A percentile compares a stretch with the other conserved stretches of the same genome.
phyloP scores from a whole-genome alignment of 768 basidiomycete genomes.

The Lentinula lateritia region DNA sequence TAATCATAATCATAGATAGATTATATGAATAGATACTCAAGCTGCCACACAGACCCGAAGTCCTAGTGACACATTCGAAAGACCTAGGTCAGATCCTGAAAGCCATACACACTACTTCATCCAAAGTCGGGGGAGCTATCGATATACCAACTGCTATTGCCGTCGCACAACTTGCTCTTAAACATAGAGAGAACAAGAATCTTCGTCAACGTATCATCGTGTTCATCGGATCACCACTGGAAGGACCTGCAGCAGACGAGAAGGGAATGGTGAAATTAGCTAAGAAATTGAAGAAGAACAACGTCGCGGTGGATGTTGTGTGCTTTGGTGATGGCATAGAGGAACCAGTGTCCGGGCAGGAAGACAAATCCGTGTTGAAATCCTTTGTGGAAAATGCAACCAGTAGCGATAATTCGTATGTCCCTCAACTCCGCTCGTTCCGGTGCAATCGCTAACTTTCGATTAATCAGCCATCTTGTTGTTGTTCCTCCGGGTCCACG shows the following conservation, averaged over 20 bases:
- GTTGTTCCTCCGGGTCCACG: slow-evolving; percentile 71
- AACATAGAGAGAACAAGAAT: slow-evolving; percentile 98
- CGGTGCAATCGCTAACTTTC: not conserved
- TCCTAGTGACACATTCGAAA: slow-evolving; percentile 93
- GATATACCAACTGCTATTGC: slow-evolving; percentile 90
- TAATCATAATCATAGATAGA: not conserved
- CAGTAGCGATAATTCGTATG: slow-evolving; percentile 84
- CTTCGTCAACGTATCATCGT: slow-evolving; percentile 93
- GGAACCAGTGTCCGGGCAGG: slow-evolving; percentile 42
- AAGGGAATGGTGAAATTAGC: slow-evolving; percentile 82
- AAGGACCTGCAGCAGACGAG: slow-evolving; percentile 64
- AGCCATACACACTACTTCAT: slow-evolving; percentile 63
- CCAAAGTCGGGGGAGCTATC: slow-evolving; percentile 72
- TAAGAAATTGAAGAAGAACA: slow-evolving; percentile 99
- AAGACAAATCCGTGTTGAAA: slow-evolving; percentile 60
- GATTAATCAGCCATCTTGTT: slow-evolving; percentile 64
- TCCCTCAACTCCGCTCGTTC: slow-evolving; percentile 10
- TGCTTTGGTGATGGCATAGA: slow-evolving; percentile 88
- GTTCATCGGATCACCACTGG: slow-evolving; percentile 88
- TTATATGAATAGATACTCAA: not conserved
- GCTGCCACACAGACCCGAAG: slow-evolving; percentile 67
- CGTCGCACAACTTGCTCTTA: slow-evolving; percentile 92
- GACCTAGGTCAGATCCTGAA: slow-evolving; percentile 89
- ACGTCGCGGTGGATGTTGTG: slow-evolving; percentile 90
- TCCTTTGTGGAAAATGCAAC: slow-evolving; percentile 80